These are phyloP conservation scores for Phialophora expanda DNA, from an alignment of 2,329 filamentous ascomycete species.

Conservation along the genomic window DNA sequence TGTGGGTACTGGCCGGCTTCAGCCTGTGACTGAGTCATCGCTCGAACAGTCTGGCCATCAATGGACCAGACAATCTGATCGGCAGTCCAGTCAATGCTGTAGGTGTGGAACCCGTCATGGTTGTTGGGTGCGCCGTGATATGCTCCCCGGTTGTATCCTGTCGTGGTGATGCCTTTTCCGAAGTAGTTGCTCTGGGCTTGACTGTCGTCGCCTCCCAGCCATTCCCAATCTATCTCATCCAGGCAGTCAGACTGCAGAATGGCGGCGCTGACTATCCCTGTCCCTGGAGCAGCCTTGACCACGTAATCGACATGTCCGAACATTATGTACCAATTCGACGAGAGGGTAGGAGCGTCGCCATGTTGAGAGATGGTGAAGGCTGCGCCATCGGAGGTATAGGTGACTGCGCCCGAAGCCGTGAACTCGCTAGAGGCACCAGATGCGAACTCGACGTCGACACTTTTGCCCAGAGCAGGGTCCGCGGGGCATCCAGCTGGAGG, in stretches of 20 bases:
- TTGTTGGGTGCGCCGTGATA: conserved; percentile 73
- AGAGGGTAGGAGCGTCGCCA: conserved; percentile 84
- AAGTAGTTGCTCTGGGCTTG: conserved; percentile 98
- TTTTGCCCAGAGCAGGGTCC: conserved; percentile 79
- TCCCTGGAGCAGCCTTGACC: conserved; percentile 83
- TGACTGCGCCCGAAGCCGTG: conserved; percentile 69
- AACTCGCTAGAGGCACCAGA: conserved; percentile 80
- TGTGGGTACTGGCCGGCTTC: conserved; percentile 69
- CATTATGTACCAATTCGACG: conserved; percentile 98
- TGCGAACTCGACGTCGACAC: conserved; percentile 84
- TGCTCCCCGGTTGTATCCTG: conserved; percentile 83
- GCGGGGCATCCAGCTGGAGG: conserved; percentile 63
- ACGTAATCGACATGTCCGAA: conserved; percentile 88
- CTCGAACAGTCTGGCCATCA: conserved; percentile 66
- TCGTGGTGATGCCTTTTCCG: conserved; percentile 79
- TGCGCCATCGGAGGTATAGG: conserved; percentile 77
- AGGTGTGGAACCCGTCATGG: conserved; percentile 52
- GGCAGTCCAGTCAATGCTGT: conserved; percentile 68
- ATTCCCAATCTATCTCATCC: conserved; percentile 98
- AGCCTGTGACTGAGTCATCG: conserved; percentile 65
- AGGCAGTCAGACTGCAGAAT: conserved; percentile 89
- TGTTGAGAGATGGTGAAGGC: conserved; percentile 77
- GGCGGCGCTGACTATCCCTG: conserved; percentile 89
- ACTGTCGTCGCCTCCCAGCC: conserved; percentile 76
- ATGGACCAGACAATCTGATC: conserved; percentile 69